A percentile compares a stretch with the other conserved stretches of the same genome.
These are phyloP conservation scores for Wickerhamiella bombiphila DNA, from an alignment of 805 yeast genomes.

Conservation along the genomic window DNA sequence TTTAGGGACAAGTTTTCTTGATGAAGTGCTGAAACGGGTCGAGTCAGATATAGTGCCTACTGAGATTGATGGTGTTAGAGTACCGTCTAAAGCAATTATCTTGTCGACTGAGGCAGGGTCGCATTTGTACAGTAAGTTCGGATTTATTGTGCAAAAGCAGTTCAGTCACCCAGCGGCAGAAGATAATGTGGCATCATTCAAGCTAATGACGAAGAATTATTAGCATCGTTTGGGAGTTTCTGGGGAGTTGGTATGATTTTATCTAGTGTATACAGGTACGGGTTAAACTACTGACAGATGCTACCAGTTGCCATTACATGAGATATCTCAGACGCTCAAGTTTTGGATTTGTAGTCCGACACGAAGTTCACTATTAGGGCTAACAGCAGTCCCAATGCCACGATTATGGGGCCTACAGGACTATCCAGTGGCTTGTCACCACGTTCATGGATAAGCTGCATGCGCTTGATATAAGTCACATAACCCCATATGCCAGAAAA, in stretches of 20 bases:
- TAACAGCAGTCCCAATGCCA: conserved; percentile 52
- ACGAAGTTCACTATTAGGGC: conserved; percentile 61
- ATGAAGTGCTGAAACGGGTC: conserved; percentile 8
- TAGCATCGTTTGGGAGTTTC: too few species aligned
- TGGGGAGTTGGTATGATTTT: too few species aligned
- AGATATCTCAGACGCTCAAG: too few species aligned
- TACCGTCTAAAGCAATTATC: background rate
- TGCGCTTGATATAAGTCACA: conserved; percentile 53
- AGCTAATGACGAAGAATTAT: background rate
- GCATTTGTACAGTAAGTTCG: background rate
- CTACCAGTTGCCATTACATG: too few species aligned
- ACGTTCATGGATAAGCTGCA: conserved; percentile 60
- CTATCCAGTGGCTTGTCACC: conserved; percentile 82
- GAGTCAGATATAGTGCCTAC: background rate
- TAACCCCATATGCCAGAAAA: conserved; percentile 88
- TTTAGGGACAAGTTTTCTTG: background rate
- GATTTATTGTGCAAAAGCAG: background rate
- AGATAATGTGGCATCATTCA: background rate
- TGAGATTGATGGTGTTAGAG: background rate
- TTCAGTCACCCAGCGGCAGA: background rate
- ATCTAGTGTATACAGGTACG: too few species aligned
- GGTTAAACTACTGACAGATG: too few species aligned
- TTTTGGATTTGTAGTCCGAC: conserved; percentile 34
- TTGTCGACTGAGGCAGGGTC: background rate
- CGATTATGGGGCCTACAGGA: conserved; percentile 72